phyloP scores from a whole-genome alignment of 805 yeast genomes.

The Hemisphaericaspora nanyangensis region DNA sequence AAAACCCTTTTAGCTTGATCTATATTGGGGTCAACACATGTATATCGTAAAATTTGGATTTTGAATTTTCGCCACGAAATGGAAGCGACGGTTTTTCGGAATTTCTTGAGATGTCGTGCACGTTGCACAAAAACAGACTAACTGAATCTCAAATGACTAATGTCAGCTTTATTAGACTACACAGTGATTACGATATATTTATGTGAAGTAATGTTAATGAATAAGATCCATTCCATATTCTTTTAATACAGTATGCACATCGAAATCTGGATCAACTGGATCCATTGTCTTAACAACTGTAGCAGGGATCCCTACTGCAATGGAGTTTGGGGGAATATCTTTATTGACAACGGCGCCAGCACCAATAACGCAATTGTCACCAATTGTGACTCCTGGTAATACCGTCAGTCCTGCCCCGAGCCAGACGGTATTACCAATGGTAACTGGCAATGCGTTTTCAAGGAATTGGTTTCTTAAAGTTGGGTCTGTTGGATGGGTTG shows the following conservation, averaged over 20 bases:
- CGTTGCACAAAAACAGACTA: too few species aligned
- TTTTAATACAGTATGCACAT: slow-evolving; percentile 6
- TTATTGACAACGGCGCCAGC: slow-evolving; percentile 63
- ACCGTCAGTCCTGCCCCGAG: slow-evolving; percentile 10
- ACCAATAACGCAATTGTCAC: slow-evolving; percentile 45
- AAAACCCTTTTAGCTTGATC: too few species aligned
- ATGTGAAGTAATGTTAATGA: too few species aligned
- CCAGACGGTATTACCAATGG: slow-evolving; percentile 13
- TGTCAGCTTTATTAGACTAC: too few species aligned
- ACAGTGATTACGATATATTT: too few species aligned
- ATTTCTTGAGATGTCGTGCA: too few species aligned
- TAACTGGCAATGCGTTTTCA: slow-evolving; percentile 11
- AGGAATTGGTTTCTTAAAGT: slow-evolving; percentile 8
- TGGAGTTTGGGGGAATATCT: slow-evolving; percentile 47
- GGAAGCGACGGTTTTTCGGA: too few species aligned
- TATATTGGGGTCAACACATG: too few species aligned
- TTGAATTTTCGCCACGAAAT: not conserved
- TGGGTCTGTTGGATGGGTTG: slow-evolving; percentile 11
- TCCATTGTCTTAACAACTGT: slow-evolving; percentile 31
- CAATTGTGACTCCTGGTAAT: slow-evolving; percentile 13
- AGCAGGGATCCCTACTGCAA: slow-evolving; percentile 62
- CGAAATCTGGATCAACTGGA: slow-evolving; percentile 9
- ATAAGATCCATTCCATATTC: slow-evolving; percentile 8
- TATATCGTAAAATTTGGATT: too few species aligned
- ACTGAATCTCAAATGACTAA: too few species aligned